These are phyloP conservation scores for Eimeria acervulina DNA, from an alignment of 169 alveolate species.

Conservation along the genomic window DNA sequence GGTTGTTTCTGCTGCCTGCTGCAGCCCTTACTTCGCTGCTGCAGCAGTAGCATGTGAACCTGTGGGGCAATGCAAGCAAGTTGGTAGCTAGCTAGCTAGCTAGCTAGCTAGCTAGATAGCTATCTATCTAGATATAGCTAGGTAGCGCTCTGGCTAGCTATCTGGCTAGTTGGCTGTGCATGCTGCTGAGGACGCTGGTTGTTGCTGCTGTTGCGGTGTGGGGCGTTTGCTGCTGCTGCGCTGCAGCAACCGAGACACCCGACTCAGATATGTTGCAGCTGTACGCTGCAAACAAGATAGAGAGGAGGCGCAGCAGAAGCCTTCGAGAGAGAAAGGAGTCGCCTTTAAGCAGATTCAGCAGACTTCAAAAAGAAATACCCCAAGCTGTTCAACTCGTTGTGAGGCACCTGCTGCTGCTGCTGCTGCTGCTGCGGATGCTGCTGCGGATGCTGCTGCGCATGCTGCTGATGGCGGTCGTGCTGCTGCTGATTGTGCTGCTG, in stretches of 20 bases:
- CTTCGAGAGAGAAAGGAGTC: slow-evolving; percentile 21
- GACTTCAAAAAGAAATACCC: neutral
- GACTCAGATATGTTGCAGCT: neutral
- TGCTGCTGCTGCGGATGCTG: slow-evolving; percentile 65
- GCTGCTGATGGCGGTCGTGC: neutral
- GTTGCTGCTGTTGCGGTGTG: neutral
- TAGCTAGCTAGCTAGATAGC: slow-evolving; percentile 10
- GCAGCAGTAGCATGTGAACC: too few relatives aligned
- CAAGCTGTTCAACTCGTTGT: slow-evolving; percentile 10
- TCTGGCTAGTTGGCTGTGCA: neutral
- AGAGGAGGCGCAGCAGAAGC: neutral
- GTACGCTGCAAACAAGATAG: neutral
- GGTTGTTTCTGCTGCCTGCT: neutral
- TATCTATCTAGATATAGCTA: neutral
- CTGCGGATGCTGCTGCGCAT: neutral
- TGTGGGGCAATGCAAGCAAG: too few relatives aligned
- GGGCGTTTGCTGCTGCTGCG: neutral
- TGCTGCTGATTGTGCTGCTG: neutral
- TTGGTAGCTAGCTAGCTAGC: neutral
- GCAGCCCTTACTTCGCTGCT: too few relatives aligned
- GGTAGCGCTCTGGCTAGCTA: neutral
- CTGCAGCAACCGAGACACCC: neutral
- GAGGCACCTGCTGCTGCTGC: slow-evolving; percentile 14
- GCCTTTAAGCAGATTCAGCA: neutral
- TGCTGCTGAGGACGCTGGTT: neutral